Base-by-base conservation (phyloP, 2,329 filamentous ascomycete species). In the Fusarium pseudocircinatum region DNA sequence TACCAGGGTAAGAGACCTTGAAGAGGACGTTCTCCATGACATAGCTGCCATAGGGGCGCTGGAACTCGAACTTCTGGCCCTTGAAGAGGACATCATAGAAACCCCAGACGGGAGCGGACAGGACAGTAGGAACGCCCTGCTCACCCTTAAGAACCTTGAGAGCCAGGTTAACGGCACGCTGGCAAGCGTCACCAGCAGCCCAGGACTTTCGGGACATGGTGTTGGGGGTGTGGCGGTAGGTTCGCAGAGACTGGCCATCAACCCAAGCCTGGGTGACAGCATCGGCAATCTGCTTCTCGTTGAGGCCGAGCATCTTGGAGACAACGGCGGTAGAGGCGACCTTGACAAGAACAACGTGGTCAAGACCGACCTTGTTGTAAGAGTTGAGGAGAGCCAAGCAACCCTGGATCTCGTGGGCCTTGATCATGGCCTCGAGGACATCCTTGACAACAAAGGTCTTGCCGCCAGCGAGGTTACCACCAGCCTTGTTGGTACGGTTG, bases 11-110 rank as follows among this genome's bases (percentile, higher is more conserved):
- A 50, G 96, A 99, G 69, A 99, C 96, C 90, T 99, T 99, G 92
- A 99, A 99, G 74, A 99, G 91, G 69, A 99, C 95, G 81, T 98
- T 99, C 91, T 99, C 96, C 96, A 99, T 99, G 76, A 99, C 96
- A 84, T 99, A 99, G 88, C 93, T 97, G 81, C 95, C 96, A 81
- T 99, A 99, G 67, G 92, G 91, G 72, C 96, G 92, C 88, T 98
- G 96, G 89, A 98, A 99, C 83, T 95, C 87, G 83, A 99, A 99
- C 84, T 94, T 94, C 79, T 97, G 94, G 85, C 95, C 95, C 87
- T 95, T 94, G 89, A 98, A 99, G 74, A 97, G 90, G 75, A 98
- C 95, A 81, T 99, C 96, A 86, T 99, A 99, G 90, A 98, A 99
- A 68, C 96, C 96, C 96, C 96, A 99, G 66, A 92, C 91, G 42